Percentiles rank a stretch among this genome's conserved stretches.
Evolutionary conservation across 2,329 filamentous ascomycete species (phyloP).

Genomic region (Hypoxylon sp.): DNA sequence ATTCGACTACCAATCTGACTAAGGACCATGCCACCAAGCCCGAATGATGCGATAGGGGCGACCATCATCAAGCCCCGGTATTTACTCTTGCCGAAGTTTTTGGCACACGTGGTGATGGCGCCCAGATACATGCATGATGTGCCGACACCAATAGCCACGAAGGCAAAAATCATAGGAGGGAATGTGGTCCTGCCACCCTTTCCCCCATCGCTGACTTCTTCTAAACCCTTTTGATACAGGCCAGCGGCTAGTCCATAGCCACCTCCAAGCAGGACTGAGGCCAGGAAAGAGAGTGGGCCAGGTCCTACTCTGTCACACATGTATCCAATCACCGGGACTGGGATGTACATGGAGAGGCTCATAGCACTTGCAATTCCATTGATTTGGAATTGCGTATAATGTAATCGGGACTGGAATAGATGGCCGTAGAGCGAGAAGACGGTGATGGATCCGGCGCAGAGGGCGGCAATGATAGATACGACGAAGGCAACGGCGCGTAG

Average conservation of each 20-base stretch:
- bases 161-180: constrained; percentile 86
- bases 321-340: constrained; percentile 91
- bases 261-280: constrained; percentile 80
- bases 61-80: constrained; percentile 91
- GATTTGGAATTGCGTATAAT: constrained; percentile 92
- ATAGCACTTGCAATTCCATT: constrained; percentile 89
- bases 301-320: constrained; percentile 91
- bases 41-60: constrained; percentile 91
- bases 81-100: constrained; percentile 94
- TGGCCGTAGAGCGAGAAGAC: constrained; percentile 96
- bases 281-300: constrained; percentile 79
- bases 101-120: constrained; percentile 94
- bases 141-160: constrained; percentile 84
- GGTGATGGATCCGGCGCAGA: constrained; percentile 92
- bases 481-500: constrained; percentile 66
- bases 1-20: constrained; percentile 87
- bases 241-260: constrained; percentile 89
- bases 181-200: constrained; percentile 76
- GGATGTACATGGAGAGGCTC: constrained; percentile 90
- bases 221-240: constrained; percentile 71
- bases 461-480: constrained; percentile 68
- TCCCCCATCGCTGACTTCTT: constrained; percentile 53
- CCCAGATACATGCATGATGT: constrained; percentile 92
- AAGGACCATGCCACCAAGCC: constrained; percentile 95
- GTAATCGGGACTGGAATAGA: constrained; percentile 86